Percentiles rank a stretch among this genome's conserved stretches.
Conservation (phyloP, 768 basidiomycete species). For the Mycena belliarum region DNA sequence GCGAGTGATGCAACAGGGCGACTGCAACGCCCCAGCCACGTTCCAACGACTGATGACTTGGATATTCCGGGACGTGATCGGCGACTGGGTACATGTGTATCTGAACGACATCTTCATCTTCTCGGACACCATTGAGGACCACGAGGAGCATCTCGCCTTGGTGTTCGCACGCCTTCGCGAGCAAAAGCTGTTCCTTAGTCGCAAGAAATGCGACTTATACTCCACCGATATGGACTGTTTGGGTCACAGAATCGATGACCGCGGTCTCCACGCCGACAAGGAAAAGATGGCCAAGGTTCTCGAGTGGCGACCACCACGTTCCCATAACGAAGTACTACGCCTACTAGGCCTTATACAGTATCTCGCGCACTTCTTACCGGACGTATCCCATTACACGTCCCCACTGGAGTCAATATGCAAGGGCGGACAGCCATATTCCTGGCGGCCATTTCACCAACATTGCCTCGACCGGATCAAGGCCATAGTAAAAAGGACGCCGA, state of each 20-base stretch:
- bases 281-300: conserved; percentile 13
- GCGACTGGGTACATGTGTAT: conserved; percentile 41
- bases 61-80: conserved; percentile 40
- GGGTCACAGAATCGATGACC: conserved; percentile 31
- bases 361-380: not conserved
- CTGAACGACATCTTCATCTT: conserved; percentile 47
- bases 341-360: not conserved
- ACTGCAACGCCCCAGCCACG: conserved; percentile 48
- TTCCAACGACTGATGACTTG: conserved; percentile 46
- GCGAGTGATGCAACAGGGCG: conserved; percentile 27
- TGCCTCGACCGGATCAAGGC: not conserved
- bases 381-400: not conserved
- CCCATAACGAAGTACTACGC: not conserved
- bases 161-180: conserved; percentile 32
- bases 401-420: not conserved
- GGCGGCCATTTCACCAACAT: not conserved
- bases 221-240: conserved; percentile 13
- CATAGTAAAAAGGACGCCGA: not conserved
- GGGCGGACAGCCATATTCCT: not conserved
- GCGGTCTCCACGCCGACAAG: conserved; percentile 29
- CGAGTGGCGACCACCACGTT: not conserved
- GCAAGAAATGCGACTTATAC: conserved; percentile 28
- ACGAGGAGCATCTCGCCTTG: conserved; percentile 32
- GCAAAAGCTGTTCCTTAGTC: conserved; percentile 33
- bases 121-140: conserved; percentile 37